Base-by-base conservation (phyloP, 192 early-diverging fungal genomes). In the Umbelopsis ramanniana region DNA sequence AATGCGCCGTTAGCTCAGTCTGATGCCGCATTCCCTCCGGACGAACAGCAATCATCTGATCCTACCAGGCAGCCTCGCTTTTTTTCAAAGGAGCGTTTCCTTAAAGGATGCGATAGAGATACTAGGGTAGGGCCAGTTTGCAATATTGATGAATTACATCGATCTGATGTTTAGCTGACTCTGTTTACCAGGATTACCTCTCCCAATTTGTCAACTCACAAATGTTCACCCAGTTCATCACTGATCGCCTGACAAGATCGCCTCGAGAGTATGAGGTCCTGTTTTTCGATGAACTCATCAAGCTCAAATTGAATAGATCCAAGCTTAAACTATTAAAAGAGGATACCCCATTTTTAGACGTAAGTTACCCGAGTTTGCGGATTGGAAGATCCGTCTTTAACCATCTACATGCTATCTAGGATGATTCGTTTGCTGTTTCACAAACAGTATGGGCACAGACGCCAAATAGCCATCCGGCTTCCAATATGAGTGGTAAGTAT, bases 241-340 rank as follows among this genome's bases (percentile, higher is more conserved):
- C 88, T 26, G 91, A 93, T 52, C 82, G 93, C 15, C 69, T 93
- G 12, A 85, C 88, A 43, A 83, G 89, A 10, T 82, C 87, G 15
- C 75, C 81, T 46, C 76, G 78, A 6, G 90, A 94, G 63, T 88
- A 86, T 38, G 92, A 94, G 50, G 87, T 92, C 11, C 78, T 91
- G 8, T 89, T 92, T 73, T 94, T 94, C 82, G 93, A 94, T 74
- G 93, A 94, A 68, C 81, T 84, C 37, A 92, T 94, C 72, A 94
- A 92, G 69, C 85, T 87, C 10, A 94, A 94, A 77, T 79, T 92
- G 48, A 94, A 94, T 69, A 78, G 93, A 54, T 91, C 90, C 15
- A 89, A 89, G 52, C 79, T 94, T 48, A 86, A 88, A 22, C 76
- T 94, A 40, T 81, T 82, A 3, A 94, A 94, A 68, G 93, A 93